Conservation (phyloP, 169 alveolate species). For the Plasmodium cynomolgi region DNA sequence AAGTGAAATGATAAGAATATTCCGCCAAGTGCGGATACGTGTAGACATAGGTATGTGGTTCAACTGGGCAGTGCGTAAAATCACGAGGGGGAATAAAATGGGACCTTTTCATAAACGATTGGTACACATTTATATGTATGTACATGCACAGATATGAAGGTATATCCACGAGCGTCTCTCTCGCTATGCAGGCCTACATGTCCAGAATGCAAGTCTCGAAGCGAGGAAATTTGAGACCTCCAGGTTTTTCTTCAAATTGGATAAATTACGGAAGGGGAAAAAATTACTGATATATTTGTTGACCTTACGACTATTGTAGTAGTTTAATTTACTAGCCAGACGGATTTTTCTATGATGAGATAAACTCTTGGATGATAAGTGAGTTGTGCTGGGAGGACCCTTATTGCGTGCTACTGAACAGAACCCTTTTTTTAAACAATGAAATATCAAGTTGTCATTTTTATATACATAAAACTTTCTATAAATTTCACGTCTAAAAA, state of each 20-base stretch:
- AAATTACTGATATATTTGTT: neutral
- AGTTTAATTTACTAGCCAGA: constrained; percentile 7
- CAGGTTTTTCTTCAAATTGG: constrained; percentile 12
- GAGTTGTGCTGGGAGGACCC: neutral
- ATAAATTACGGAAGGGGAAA: neutral
- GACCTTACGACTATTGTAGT: neutral
- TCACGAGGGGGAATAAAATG: neutral
- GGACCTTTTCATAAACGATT: neutral
- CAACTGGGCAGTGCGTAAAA: neutral
- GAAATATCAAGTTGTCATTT: constrained; percentile 41
- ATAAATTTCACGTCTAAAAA: constrained; percentile 52
- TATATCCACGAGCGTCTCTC: neutral
- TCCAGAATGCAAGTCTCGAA: constrained; percentile 56
- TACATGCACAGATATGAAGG: neutral
- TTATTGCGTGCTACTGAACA: neutral
- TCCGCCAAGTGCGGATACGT: neutral
- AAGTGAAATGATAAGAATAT: neutral
- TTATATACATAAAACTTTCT: constrained; percentile 43
- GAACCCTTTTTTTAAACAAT: constrained; percentile 18
- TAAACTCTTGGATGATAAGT: neutral
- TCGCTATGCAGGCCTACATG: constrained; percentile 34
- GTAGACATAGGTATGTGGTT: neutral
- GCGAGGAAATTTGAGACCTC: constrained; percentile 51
- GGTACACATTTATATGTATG: neutral
- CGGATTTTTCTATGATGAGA: constrained; percentile 8